phyloP scores from a whole-genome alignment of 2,329 filamentous ascomycete species.

The Fusarium compactum region DNA sequence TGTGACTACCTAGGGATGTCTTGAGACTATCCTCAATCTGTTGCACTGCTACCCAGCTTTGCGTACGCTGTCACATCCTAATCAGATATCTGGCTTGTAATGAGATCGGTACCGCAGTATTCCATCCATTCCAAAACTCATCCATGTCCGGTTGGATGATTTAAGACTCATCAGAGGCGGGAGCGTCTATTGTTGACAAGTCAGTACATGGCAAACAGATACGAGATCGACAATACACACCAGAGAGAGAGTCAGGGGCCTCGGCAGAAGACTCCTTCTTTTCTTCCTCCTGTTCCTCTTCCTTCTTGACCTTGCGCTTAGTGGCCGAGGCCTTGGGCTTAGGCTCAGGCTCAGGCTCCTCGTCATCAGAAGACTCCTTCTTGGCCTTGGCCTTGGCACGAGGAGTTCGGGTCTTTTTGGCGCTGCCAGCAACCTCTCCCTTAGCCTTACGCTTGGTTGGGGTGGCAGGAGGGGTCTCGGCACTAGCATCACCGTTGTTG shows the following conservation, averaged over 20 bases:
- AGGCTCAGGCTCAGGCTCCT: conserved; percentile 39
- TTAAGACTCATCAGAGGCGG: conserved; percentile 32
- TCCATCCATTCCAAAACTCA: not conserved
- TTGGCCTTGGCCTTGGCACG: conserved; percentile 43
- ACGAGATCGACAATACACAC: conserved; percentile 17
- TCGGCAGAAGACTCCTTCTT: conserved; percentile 19
- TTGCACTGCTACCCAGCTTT: conserved; percentile 28
- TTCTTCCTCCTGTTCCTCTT: conserved; percentile 44
- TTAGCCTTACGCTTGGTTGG: conserved; percentile 50
- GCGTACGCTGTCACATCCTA: conserved; percentile 17
- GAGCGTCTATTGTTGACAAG: conserved; percentile 19
- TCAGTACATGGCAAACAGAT: conserved; percentile 1
- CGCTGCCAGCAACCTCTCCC: conserved; percentile 34
- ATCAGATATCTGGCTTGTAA: conserved; percentile 35
- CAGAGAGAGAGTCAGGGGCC: conserved; percentile 33
- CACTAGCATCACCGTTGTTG: conserved; percentile 4
- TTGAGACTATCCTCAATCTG: conserved; percentile 10
- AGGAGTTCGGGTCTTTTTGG: conserved; percentile 45
- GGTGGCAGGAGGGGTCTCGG: conserved; percentile 28
- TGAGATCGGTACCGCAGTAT: conserved; percentile 15
- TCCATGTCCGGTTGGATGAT: not conserved
- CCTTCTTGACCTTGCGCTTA: conserved; percentile 36
- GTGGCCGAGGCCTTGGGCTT: conserved; percentile 24
- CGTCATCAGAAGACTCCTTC: conserved; percentile 43
- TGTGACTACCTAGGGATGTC: conserved; percentile 4